Percentiles rank a stretch among this genome's conserved stretches.
phyloP scores from a whole-genome alignment of 805 yeast species.

The Kuraishia ogatae region DNA sequence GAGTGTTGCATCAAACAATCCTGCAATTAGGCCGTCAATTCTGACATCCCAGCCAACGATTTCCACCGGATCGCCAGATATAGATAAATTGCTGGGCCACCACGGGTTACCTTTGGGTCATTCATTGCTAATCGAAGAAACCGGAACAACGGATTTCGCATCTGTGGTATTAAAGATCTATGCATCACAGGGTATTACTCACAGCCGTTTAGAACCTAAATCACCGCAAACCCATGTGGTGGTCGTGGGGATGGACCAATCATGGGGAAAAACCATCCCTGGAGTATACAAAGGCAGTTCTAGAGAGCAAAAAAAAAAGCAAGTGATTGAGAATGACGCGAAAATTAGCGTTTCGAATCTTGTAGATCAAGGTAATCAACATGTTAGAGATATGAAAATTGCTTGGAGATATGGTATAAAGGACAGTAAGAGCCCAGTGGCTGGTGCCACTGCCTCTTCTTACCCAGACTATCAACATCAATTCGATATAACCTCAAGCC shows the following conservation, averaged over 20 bases:
- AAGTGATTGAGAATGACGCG: constrained; percentile 46
- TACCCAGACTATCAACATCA: constrained; percentile 50
- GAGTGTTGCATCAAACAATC: constrained; percentile 22
- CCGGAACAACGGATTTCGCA: constrained; percentile 82
- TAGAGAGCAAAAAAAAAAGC: constrained; percentile 55
- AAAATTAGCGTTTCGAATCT: constrained; percentile 64
- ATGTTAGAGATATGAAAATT: constrained; percentile 54
- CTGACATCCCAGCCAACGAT: constrained; percentile 66
- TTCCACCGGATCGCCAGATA: constrained; percentile 72
- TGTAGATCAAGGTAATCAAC: constrained; percentile 23
- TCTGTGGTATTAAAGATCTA: constrained; percentile 60
- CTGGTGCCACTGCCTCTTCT: constrained; percentile 24
- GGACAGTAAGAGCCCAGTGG: constrained; percentile 22
- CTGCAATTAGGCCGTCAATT: constrained; percentile 70
- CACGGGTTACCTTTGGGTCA: constrained; percentile 80
- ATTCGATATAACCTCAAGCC: constrained; percentile 69
- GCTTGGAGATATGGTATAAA: constrained; percentile 87
- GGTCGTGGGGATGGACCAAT: constrained; percentile 47
- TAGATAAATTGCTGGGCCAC: constrained; percentile 70
- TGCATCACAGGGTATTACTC: constrained; percentile 70
- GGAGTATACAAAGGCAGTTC: constrained; percentile 66
- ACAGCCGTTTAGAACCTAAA: constrained; percentile 38
- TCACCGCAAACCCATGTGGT: constrained; percentile 47
- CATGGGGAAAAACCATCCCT: constrained; percentile 67
- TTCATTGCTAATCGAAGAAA: constrained; percentile 67